phyloP scores from a whole-genome alignment of 2,329 filamentous ascomycete genomes.

The Didymosphaeria variabile region DNA sequence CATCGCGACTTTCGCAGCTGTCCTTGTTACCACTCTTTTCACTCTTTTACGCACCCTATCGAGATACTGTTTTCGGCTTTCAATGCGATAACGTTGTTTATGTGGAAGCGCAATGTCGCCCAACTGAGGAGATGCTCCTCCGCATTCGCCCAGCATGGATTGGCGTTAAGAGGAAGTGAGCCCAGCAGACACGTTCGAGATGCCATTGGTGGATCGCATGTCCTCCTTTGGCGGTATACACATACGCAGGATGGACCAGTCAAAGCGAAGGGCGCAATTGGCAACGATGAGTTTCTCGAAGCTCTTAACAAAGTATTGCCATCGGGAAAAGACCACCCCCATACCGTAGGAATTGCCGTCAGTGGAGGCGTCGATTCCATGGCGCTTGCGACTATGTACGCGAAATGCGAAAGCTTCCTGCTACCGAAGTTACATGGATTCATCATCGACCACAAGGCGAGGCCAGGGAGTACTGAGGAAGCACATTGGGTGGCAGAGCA shows the following conservation, averaged over 20 bases:
- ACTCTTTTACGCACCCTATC: not conserved
- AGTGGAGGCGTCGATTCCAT: conserved; percentile 98
- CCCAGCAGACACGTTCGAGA: not conserved
- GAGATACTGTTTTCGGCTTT: not conserved
- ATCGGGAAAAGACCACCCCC: conserved; percentile 13
- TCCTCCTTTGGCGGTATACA: not conserved
- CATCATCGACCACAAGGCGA: conserved; percentile 69
- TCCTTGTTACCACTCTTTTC: conserved; percentile 1
- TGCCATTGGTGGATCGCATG: not conserved
- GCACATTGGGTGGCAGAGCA: conserved; percentile 60
- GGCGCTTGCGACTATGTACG: conserved; percentile 82
- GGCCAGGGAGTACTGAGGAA: conserved; percentile 64
- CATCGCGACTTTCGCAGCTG: conserved; percentile 14
- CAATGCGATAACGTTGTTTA: conserved; percentile 34
- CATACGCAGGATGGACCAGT: conserved; percentile 20
- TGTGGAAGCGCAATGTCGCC: conserved; percentile 48
- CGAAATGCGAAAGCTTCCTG: conserved; percentile 26
- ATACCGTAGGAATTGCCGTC: conserved; percentile 69
- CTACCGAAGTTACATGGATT: conserved; percentile 59
- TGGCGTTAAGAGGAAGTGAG: conserved; percentile 27
- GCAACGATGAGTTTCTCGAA: conserved; percentile 36
- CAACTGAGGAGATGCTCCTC: conserved; percentile 42
- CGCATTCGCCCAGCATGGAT: conserved; percentile 23
- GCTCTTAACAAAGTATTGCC: conserved; percentile 24
- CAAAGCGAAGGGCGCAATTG: conserved; percentile 31